Percentiles rank a stretch among this genome's conserved stretches.
Evolutionary conservation across 1,284 basidiomycete species (phyloP).

Genomic region (Cystobasidium pallidum): DNA sequence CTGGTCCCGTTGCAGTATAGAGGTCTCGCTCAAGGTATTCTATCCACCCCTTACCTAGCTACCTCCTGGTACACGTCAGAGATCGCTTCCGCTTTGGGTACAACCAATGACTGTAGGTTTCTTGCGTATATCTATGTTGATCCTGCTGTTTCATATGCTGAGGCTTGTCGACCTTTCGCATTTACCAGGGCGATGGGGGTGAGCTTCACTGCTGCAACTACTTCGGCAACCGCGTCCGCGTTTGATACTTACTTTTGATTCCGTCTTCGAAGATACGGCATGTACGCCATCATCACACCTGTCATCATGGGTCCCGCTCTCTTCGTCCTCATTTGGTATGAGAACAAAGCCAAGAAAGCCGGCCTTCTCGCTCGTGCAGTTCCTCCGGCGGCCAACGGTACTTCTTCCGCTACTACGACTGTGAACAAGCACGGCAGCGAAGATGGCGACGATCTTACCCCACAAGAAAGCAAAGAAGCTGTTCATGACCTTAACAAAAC

Average conservation of each 20-base stretch:
- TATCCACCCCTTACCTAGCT: conserved; percentile 45
- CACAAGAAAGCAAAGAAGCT: conserved; percentile 30
- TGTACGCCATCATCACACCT: conserved; percentile 48
- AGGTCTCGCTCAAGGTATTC: conserved; percentile 43
- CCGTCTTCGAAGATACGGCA: conserved; percentile 41
- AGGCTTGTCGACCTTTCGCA: background rate
- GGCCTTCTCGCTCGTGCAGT: conserved; percentile 4
- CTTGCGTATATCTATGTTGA: background rate
- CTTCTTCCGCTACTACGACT: background rate
- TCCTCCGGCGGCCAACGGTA: background rate
- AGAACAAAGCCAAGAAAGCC: conserved; percentile 39
- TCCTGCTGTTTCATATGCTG: background rate
- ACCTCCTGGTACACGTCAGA: conserved; percentile 46
- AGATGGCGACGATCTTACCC: conserved; percentile 27
- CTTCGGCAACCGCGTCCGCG: no score
- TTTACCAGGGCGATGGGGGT: conserved; percentile 35
- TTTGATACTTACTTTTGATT: no score
- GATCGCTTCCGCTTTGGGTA: conserved; percentile 45
- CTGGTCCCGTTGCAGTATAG: conserved; percentile 44
- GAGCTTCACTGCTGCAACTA: background rate
- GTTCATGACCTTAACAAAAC: background rate
- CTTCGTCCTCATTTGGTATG: conserved; percentile 46
- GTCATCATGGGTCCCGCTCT: conserved; percentile 45
- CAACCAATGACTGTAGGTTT: conserved; percentile 38
- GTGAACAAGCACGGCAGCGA: conserved; percentile 1